Base-by-base conservation (phyloP, 2,329 filamentous ascomycete species). In the Dothideomycetes sp. region DNA sequence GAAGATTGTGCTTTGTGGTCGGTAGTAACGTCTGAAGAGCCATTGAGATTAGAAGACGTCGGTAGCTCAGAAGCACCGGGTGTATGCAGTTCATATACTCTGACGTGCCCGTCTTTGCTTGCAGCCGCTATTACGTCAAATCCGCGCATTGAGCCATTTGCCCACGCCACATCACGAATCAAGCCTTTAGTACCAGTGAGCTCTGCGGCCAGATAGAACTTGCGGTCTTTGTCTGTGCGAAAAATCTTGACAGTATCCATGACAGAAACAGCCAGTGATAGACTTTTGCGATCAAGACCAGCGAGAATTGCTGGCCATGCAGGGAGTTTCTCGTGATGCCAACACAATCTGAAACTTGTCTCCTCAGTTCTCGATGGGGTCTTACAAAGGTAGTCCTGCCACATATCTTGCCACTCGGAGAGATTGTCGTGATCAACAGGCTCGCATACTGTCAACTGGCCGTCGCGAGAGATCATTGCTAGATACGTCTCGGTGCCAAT, bases 41-140 rank as follows among this genome's bases (percentile, higher is more conserved):
- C 22, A 7, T 7, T 27, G 7, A 12, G 7, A 27, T 27, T 32
- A 8, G 30, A 5, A 3, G 34, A 16, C 5, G 50, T 51, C 4
- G 47, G 40, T 69, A 77, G 4, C 63, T 71, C 34, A 58, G 71
- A 50, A 63, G 72, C 45, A 59, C 65, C 45, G 54, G 62, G 46
- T 51, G 81, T 82, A 27, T 79, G 76, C 14, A 94, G 60, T 51
- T 89, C 79, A 54, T 93, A 94, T n/a, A 98, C 81, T 31, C 89
- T 75, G 31, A 95, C 78, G 50, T 78, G 80, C 3, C 91, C 89
- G 56, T 98, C 91, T 59, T 93, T 93, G 56, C 85, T 91, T 2
- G 87, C 89, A 4, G 88, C 93, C 3, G 89, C 91, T 50, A 96
- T 74, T 42, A 89, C 73, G 58, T 98, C 91, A 57, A 85, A 89